Evolutionary conservation across 2,329 filamentous ascomycete species (phyloP).

Genomic region (Fonsecaea erecta): DNA sequence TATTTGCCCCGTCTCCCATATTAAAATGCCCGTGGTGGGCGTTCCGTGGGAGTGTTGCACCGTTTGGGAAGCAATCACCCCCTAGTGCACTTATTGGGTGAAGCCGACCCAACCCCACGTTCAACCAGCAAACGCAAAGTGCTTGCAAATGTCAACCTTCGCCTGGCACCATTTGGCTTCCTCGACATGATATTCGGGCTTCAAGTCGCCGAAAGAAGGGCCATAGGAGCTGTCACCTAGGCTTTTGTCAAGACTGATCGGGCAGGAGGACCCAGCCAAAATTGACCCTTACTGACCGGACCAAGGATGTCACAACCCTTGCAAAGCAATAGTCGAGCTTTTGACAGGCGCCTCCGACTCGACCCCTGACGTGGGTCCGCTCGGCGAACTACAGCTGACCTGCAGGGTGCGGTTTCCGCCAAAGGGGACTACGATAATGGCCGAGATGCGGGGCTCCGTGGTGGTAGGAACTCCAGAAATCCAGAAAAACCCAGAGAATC

Average conservation of each 20-base stretch:
- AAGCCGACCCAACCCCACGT: slow-evolving; percentile 9
- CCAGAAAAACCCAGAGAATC: too few relatives aligned
- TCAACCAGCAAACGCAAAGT: background rate
- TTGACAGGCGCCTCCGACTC: background rate
- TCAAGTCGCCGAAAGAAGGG: slow-evolving; percentile 5
- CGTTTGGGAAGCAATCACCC: background rate
- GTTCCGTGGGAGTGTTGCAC: background rate
- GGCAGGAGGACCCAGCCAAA: background rate
- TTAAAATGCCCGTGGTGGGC: too few relatives aligned
- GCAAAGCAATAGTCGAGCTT: background rate
- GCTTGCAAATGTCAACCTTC: too few relatives aligned
- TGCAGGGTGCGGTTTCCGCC: background rate
- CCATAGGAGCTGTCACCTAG: background rate
- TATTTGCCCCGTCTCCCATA: background rate
- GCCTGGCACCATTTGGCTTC: background rate
- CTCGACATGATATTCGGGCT: background rate
- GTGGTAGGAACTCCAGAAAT: too few relatives aligned
- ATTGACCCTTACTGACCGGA: background rate
- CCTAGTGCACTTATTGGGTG: background rate
- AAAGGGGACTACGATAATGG: background rate
- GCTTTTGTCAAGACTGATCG: background rate
- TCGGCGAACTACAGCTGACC: background rate
- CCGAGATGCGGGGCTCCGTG: slow-evolving; percentile 22
- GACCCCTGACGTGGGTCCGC: background rate
- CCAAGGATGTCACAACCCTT: background rate